These are phyloP conservation scores for Solanum chmielewskii DNA, from an alignment of 257 asterid species.

Conservation along the genomic window DNA sequence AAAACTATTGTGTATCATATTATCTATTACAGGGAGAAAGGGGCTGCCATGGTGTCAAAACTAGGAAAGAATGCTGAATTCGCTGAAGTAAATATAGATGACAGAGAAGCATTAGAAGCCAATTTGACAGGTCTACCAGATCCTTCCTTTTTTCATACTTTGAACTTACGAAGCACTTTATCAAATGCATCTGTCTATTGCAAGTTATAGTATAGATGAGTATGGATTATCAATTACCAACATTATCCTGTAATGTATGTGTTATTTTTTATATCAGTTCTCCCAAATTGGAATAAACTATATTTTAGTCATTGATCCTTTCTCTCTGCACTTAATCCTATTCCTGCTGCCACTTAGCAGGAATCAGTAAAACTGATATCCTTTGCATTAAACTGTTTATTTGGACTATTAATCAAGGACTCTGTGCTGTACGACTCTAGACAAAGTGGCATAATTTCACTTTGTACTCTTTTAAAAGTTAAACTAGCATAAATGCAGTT, in stretches of 20 bases:
- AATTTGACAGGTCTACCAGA: slow-evolving; percentile 22
- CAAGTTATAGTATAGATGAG: background rate
- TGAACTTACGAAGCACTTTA: background rate
- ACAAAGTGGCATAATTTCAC: background rate
- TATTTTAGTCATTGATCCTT: background rate
- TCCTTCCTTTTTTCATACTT: background rate
- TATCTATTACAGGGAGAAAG: slow-evolving; percentile 56
- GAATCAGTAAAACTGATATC: background rate
- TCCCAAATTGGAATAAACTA: background rate
- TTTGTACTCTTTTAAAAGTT: background rate
- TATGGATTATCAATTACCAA: background rate
- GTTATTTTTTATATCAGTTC: background rate
- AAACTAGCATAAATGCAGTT: background rate
- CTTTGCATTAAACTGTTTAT: background rate
- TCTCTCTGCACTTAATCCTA: background rate
- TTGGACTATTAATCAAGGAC: background rate
- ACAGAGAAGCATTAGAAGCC: slow-evolving; percentile 37
- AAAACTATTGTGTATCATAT: background rate
- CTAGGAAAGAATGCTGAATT: slow-evolving; percentile 61
- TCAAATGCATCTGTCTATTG: background rate
- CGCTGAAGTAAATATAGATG: slow-evolving; percentile 53
- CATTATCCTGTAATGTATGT: background rate
- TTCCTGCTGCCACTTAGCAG: background rate
- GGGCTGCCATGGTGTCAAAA: slow-evolving; percentile 49
- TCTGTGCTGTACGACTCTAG: background rate